Conservation (phyloP, 148 eudicot species). For the Rhododendron williamsianum region DNA sequence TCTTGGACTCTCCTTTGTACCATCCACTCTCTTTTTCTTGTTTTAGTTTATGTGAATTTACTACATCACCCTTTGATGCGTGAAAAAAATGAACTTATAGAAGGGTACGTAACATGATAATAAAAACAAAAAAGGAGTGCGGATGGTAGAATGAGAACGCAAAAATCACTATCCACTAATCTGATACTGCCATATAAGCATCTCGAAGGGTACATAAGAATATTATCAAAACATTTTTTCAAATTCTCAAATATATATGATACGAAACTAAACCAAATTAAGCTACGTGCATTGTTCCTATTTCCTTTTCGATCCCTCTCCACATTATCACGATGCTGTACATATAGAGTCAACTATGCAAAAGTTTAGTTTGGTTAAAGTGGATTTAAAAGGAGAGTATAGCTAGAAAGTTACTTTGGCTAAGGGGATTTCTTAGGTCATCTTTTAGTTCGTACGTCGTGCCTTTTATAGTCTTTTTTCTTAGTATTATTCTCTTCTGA, state of each 20-base stretch:
- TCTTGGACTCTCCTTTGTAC: not conserved
- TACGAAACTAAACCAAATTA: not conserved
- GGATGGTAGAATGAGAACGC: not conserved
- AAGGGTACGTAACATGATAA: not conserved
- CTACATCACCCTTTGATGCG: no score
- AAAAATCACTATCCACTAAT: not conserved
- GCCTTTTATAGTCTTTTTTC: slow-evolving; percentile 10
- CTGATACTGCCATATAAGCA: not conserved
- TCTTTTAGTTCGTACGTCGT: slow-evolving; percentile 6
- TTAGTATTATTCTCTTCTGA: not conserved
- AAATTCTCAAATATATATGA: not conserved
- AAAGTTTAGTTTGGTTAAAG: not conserved
- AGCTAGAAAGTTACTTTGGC: not conserved
- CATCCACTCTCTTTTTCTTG: not conserved
- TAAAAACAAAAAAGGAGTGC: no score
- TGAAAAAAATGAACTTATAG: not conserved
- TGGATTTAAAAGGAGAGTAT: not conserved
- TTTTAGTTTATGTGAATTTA: no score
- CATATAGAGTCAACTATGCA: not conserved
- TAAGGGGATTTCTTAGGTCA: not conserved
- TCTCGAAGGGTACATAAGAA: not conserved
- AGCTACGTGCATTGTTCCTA: not conserved
- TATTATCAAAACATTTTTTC: not conserved
- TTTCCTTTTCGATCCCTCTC: not conserved
- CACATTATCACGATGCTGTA: not conserved